Percentiles rank a stretch among this genome's conserved stretches.
Evolutionary conservation across 768 basidiomycete species (phyloP).

Genomic region (Kwoniella shandongensis): DNA sequence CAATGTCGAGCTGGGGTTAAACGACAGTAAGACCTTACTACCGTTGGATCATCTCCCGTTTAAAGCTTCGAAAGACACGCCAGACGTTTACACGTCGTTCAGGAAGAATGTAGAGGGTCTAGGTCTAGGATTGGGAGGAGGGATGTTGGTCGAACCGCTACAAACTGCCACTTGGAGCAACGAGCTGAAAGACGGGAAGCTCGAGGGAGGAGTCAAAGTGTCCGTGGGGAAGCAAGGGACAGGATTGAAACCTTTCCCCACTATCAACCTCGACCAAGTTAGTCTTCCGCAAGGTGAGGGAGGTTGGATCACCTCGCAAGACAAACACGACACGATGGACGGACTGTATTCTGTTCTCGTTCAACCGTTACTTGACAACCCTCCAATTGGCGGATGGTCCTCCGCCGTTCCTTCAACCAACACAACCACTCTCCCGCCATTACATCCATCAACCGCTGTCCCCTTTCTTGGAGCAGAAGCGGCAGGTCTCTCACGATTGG

Average conservation of each 20-base stretch:
- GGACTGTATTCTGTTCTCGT: slow-evolving; percentile 35
- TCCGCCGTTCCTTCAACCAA: neutral
- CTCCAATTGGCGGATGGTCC: slow-evolving; percentile 43
- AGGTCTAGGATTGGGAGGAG: slow-evolving; percentile 30
- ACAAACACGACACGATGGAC: slow-evolving; percentile 24
- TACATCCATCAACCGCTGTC: slow-evolving; percentile 43
- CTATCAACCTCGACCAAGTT: slow-evolving; percentile 14
- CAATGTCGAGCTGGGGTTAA: slow-evolving; percentile 27
- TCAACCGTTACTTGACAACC: slow-evolving; percentile 43
- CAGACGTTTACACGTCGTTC: slow-evolving; percentile 57
- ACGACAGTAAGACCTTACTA: slow-evolving; percentile 51
- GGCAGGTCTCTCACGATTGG: slow-evolving; percentile 48
- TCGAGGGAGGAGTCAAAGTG: slow-evolving; percentile 17
- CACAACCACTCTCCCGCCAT: slow-evolving; percentile 6
- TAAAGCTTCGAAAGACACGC: slow-evolving; percentile 38
- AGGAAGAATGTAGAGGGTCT: slow-evolving; percentile 56
- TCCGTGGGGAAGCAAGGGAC: slow-evolving; percentile 16
- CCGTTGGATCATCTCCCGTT: slow-evolving; percentile 51
- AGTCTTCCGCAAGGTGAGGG: slow-evolving; percentile 8
- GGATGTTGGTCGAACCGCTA: slow-evolving; percentile 52
- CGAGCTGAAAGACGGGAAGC: neutral
- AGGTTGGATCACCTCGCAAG: slow-evolving; percentile 22
- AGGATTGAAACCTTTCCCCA: slow-evolving; percentile 48
- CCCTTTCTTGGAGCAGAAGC: slow-evolving; percentile 54
- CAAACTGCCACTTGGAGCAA: slow-evolving; percentile 20